Evolutionary conservation across 331 rosid genomes (phyloP).

Genomic region (Malus hybrid): DNA sequence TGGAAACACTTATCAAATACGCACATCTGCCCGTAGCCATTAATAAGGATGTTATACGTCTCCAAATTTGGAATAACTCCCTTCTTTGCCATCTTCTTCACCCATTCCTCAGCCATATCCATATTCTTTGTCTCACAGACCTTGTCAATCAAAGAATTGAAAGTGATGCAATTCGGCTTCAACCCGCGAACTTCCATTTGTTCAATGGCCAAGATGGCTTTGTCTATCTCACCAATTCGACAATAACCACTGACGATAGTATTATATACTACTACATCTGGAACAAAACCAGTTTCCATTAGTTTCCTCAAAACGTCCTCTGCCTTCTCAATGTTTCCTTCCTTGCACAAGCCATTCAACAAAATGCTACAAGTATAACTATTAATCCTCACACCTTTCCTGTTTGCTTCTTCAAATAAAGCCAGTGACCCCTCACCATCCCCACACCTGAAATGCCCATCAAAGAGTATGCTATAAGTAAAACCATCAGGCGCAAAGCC

Average conservation of each 20-base stretch:
- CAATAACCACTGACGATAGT: constrained; percentile 58
- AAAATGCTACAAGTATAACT: constrained; percentile 41
- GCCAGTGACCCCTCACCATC: constrained; percentile 26
- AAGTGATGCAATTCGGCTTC: constrained; percentile 48
- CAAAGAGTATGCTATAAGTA: constrained; percentile 39
- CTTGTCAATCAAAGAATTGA: constrained; percentile 54
- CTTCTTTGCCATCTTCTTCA: constrained; percentile 55
- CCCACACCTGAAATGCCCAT: constrained; percentile 27
- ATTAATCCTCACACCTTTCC: constrained; percentile 28
- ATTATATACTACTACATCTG: constrained; percentile 44
- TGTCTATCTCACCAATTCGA: constrained; percentile 37
- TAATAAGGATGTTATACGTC: constrained; percentile 53
- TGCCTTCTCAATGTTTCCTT: constrained; percentile 52
- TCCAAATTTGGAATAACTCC: constrained; percentile 49
- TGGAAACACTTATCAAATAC: constrained; percentile 52
- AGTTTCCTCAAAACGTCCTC: constrained; percentile 51
- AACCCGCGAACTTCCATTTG: constrained; percentile 53
- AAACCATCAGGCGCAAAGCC: constrained; percentile 50
- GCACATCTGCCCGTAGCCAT: constrained; percentile 47
- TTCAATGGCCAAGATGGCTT: constrained; percentile 36
- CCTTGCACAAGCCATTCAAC: constrained; percentile 63
- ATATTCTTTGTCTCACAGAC: constrained; percentile 47
- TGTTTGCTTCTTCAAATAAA: constrained; percentile 25
- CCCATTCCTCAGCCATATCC: constrained; percentile 64
- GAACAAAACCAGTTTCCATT: constrained; percentile 37